A percentile compares a stretch with the other conserved stretches of the same genome.
Evolutionary conservation across 768 basidiomycete species (phyloP).

Genomic region (Kondoa subrosea): DNA sequence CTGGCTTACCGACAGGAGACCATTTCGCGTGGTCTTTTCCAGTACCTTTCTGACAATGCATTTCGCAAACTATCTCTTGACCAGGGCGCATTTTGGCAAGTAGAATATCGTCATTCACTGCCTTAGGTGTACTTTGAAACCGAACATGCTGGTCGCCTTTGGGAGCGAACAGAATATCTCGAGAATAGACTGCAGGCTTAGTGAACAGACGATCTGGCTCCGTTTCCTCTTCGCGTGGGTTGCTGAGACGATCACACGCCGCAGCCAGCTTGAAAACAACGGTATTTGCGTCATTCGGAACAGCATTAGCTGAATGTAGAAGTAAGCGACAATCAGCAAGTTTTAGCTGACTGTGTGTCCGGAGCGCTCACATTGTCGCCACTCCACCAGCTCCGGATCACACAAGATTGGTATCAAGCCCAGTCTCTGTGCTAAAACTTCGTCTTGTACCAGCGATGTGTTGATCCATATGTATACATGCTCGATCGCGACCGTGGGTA

Average conservation of each 20-base stretch:
- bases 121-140: slow-evolving; percentile 44
- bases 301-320: slow-evolving; percentile 31
- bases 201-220: slow-evolving; percentile 51
- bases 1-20: slow-evolving; percentile 61
- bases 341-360: not conserved
- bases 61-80: slow-evolving; percentile 57
- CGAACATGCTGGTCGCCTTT: slow-evolving; percentile 61
- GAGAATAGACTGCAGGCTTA: slow-evolving; percentile 40
- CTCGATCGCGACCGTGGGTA: slow-evolving; percentile 81
- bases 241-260: slow-evolving; percentile 43
- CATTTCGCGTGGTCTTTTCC: slow-evolving; percentile 95
- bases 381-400: slow-evolving; percentile 54
- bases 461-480: slow-evolving; percentile 86
- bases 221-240: slow-evolving; percentile 42
- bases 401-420: slow-evolving; percentile 78
- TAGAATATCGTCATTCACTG: slow-evolving; percentile 66
- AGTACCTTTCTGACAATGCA: slow-evolving; percentile 81
- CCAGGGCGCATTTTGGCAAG: slow-evolving; percentile 82
- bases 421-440: slow-evolving; percentile 78
- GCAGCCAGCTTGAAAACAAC: slow-evolving; percentile 65
- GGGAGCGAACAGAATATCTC: slow-evolving; percentile 50
- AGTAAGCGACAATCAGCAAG: not conserved
- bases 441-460: slow-evolving; percentile 81
- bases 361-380: slow-evolving; percentile 28
- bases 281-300: slow-evolving; percentile 76